A percentile compares a stretch with the other conserved stretches of the same genome.
Conservation (phyloP, 257 asterid species). For the Plantago ovata region DNA sequence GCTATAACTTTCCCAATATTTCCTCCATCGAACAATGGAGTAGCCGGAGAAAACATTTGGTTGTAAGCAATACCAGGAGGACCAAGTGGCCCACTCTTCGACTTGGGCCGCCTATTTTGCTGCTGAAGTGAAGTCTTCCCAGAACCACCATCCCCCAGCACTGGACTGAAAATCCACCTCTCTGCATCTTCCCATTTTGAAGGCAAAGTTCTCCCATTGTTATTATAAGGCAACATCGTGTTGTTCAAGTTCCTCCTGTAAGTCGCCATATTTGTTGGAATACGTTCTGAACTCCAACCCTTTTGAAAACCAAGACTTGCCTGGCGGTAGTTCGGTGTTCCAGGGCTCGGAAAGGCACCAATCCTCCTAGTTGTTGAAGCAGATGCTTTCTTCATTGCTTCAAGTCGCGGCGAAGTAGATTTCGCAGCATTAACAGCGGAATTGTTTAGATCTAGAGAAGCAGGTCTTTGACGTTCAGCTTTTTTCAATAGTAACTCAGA, state of each 20-base stretch:
- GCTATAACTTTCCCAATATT: conserved; percentile 36
- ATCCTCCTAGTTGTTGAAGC: conserved; percentile 31
- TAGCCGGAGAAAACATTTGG: conserved; percentile 78
- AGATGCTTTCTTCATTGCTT: conserved; percentile 54
- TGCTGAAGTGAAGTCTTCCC: conserved; percentile 61
- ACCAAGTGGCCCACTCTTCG: conserved; percentile 97
- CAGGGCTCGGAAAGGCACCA: conserved; percentile 79
- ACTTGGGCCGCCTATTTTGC: conserved; percentile 68
- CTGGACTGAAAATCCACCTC: conserved; percentile 94
- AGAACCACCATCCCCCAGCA: conserved; percentile 54
- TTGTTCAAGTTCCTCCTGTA: conserved; percentile 45
- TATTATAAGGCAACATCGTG: conserved; percentile 56
- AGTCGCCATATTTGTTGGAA: conserved; percentile 50
- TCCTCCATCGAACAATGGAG: conserved; percentile 43
- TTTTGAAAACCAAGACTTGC: conserved; percentile 64
- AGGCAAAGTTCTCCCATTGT: conserved; percentile 70
- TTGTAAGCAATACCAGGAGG: conserved; percentile 78
- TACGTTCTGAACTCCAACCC: conserved; percentile 96
- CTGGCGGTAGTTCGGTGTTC: conserved; percentile 75
- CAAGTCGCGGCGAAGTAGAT: conserved; percentile 68
- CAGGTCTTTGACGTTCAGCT: conserved; percentile 59
- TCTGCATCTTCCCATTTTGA: conserved; percentile 99
- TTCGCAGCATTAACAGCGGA: conserved; percentile 30
- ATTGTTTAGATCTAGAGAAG: conserved; percentile 72
- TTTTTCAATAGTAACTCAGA: conserved; percentile 49